Percentiles rank a stretch among this genome's conserved stretches.
These are phyloP conservation scores for Scedosporium aurantiacum DNA, from an alignment of 2,329 filamentous ascomycete genomes.

Conservation along the genomic window DNA sequence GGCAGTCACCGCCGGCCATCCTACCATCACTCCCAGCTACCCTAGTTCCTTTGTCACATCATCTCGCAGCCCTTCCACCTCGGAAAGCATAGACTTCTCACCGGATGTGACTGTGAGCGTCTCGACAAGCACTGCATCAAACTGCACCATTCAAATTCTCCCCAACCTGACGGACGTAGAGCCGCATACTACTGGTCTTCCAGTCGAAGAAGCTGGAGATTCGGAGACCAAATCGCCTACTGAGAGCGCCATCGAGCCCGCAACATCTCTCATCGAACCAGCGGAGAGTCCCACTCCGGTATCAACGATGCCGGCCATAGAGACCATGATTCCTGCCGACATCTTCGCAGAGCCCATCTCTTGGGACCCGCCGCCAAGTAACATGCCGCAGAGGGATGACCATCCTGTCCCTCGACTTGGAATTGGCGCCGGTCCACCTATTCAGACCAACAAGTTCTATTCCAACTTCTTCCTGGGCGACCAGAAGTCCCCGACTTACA, in stretches of 20 bases:
- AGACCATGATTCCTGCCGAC: constrained; percentile 24
- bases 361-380: constrained; percentile 36
- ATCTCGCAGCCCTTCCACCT: neutral
- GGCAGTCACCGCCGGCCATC: neutral
- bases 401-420: constrained; percentile 48
- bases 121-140: constrained; percentile 14
- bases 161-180: constrained; percentile 17
- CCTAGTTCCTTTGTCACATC: neutral
- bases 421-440: constrained; percentile 34
- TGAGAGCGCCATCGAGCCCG: neutral
- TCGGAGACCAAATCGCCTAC: neutral
- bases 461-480: constrained; percentile 68
- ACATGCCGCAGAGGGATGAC: constrained; percentile 36
- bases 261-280: neutral
- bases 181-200: constrained; percentile 20
- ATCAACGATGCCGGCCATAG: neutral
- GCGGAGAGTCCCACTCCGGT: neutral
- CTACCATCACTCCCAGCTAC: neutral
- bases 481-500: constrained; percentile 59
- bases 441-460: constrained; percentile 73
- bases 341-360: constrained; percentile 48
- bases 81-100: neutral
- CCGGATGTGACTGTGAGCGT: constrained; percentile 15
- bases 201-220: neutral
- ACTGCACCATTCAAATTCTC: constrained; percentile 18